Percentiles rank a stretch among this genome's conserved stretches.
Conservation (phyloP, 2,329 filamentous ascomycete genomes). For the Huntiella omanensis region DNA sequence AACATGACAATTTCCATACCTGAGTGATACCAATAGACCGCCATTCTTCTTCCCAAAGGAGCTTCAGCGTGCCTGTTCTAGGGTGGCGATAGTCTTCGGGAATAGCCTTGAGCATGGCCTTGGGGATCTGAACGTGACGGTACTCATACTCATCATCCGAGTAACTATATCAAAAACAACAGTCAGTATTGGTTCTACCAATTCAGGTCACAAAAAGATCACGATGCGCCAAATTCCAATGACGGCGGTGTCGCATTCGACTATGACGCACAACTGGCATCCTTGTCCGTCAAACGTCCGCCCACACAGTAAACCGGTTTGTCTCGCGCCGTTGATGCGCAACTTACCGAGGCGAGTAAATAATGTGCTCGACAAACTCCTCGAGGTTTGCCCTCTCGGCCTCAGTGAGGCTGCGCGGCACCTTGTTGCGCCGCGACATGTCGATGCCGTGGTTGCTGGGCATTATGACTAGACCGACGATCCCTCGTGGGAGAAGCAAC, state of each 20-base stretch:
- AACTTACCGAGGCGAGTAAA: slow-evolving; percentile 75
- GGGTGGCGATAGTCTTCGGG: slow-evolving; percentile 87
- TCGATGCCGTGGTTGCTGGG: slow-evolving; percentile 38
- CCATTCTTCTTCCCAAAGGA: slow-evolving; percentile 98
- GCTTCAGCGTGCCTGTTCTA: slow-evolving; percentile 76
- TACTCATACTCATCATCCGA: slow-evolving; percentile 89
- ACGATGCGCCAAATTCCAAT: not conserved
- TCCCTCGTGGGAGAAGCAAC: no score
- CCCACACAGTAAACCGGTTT: no score
- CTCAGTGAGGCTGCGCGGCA: slow-evolving; percentile 62
- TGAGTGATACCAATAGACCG: slow-evolving; percentile 91
- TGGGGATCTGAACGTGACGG: slow-evolving; percentile 90
- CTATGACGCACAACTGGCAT: no score
- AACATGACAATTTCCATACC: slow-evolving; percentile 29
- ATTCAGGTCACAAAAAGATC: not conserved
- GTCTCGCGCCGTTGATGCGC: slow-evolving; percentile 6
- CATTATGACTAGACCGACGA: not conserved
- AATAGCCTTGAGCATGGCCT: slow-evolving; percentile 94
- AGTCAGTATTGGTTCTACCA: slow-evolving; percentile 1
- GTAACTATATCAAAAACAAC: slow-evolving; percentile 41
- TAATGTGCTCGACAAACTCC: slow-evolving; percentile 82
- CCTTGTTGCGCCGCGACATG: slow-evolving; percentile 67
- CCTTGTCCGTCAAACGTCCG: no score
- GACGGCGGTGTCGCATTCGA: not conserved
- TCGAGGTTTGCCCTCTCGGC: slow-evolving; percentile 67